These are phyloP conservation scores for Benincasa hispida DNA, from an alignment of 306 rosid species.

Conservation along the genomic window DNA sequence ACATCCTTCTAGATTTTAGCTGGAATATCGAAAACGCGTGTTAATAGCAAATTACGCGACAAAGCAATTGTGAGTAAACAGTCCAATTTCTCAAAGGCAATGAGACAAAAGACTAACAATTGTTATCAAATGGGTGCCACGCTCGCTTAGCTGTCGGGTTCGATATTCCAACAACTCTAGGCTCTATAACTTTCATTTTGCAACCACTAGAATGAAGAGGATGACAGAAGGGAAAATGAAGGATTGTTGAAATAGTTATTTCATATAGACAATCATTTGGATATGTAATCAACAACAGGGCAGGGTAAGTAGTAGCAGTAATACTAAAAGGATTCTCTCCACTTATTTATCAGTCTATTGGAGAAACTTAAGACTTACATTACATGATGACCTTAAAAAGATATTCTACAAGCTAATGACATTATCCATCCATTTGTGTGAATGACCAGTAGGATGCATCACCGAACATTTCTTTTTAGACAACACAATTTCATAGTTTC, in stretches of 20 bases:
- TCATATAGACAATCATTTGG: constrained; percentile 29
- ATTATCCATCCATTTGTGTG: neutral
- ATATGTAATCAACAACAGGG: constrained; percentile 4
- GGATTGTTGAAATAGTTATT: constrained; percentile 17
- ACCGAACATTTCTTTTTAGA: neutral
- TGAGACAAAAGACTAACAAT: neutral
- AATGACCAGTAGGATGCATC: neutral
- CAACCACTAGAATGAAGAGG: neutral
- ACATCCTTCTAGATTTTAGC: neutral
- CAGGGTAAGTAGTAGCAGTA: constrained; percentile 9
- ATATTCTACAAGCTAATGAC: constrained; percentile 9
- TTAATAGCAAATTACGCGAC: neutral
- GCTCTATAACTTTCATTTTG: neutral
- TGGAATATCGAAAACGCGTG: neutral
- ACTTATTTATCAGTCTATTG: constrained; percentile 24
- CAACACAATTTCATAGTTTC: neutral
- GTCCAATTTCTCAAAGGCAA: neutral
- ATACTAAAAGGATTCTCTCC: constrained; percentile 10
- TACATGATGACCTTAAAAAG: constrained; percentile 4
- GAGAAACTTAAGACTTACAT: constrained; percentile 10
- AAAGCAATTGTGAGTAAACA: neutral
- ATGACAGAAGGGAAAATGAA: neutral
- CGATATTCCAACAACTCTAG: neutral
- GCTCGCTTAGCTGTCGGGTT: neutral
- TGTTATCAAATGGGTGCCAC: neutral